Percentiles rank a stretch among this genome's conserved stretches.
These are phyloP conservation scores for Grammothele lineata DNA, from an alignment of 768 basidiomycete genomes.

Conservation along the genomic window DNA sequence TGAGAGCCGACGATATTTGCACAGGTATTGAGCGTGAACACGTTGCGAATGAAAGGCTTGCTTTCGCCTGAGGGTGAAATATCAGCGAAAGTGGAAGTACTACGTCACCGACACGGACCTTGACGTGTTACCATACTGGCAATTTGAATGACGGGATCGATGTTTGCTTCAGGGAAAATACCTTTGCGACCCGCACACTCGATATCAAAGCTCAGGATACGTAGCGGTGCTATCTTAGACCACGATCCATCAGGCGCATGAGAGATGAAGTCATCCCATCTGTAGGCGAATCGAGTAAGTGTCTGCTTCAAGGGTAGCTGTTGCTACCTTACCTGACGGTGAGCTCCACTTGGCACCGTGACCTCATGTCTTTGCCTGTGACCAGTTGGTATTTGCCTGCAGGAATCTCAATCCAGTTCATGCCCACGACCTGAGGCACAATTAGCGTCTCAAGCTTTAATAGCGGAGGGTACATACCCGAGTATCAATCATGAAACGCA, in stretches of 20 bases:
- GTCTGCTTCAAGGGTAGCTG: neutral
- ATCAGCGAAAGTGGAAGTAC: neutral
- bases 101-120: constrained; percentile 45
- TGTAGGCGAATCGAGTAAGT: constrained; percentile 24
- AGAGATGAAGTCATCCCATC: constrained; percentile 84
- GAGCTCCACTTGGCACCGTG: constrained; percentile 88
- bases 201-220: constrained; percentile 97
- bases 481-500: constrained; percentile 98
- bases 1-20: constrained; percentile 97
- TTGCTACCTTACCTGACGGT: constrained; percentile 49
- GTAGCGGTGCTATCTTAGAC: constrained; percentile 88
- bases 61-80: constrained; percentile 73
- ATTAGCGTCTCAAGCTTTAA: neutral
- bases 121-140: constrained; percentile 99
- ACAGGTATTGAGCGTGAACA: constrained; percentile 94
- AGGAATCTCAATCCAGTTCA: constrained; percentile 98
- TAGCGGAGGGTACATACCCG: constrained; percentile 47
- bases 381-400: constrained; percentile 73
- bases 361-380: constrained; percentile 54
- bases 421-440: constrained; percentile 74
- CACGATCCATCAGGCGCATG: constrained; percentile 90
- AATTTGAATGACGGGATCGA: constrained; percentile 97
- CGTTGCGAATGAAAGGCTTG: constrained; percentile 92
- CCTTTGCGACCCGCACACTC: constrained; percentile 98
- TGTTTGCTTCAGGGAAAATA: constrained; percentile 87